Evolutionary conservation across 1,139 yeast genomes (phyloP), one percentile per base, ranked within the genome.

Genomic region (Sugiyamaella sp.): DNA sequence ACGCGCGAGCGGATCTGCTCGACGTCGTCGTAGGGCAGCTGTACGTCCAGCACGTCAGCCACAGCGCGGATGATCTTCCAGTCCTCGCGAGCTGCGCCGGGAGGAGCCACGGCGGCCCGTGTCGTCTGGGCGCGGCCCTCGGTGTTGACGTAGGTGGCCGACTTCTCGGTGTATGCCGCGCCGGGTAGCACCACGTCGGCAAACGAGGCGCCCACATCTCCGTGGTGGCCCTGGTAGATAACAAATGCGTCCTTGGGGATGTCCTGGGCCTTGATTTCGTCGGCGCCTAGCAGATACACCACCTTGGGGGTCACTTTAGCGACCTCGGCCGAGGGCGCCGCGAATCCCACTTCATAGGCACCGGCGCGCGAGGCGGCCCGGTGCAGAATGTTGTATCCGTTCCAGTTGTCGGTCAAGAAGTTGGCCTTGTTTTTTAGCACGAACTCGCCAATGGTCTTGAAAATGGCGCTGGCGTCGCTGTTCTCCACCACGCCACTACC

Each of bases 151-250:
- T 82, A 89, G n/a, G 95, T 89, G 58, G 87, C 93, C 32, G 85
- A 75, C 75, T 89, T 89, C 71, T 89, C 96, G 42, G 96, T 89
- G 79, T 86, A 89, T 43, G 96, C 96, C 38, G 93, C 80, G 52
- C 93, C 93, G 54, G 96, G 96, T 63, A 89, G 80, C 57, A 89
- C 81, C 43, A 89, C 95, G 69, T 89, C 96, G 46, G 96, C 96
- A 64, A 82, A 80, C 17, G 93, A 85, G 29, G 96, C 96, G 64
- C 96, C 96, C 38, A 81, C 71, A 64, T 89, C 96, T 75, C 96
- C 96, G 72, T 89, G 96, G 72, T 89, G 96, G 54, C 96, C 96
- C 74, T 89, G 91, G 74, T 89, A 89, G 53, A 89, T 85, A 37
- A 89, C 96, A 70, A 89, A 89, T 9, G 96, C 90, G 69, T 89